Conservation (phyloP, 139 green algal species). For the Axilococcus clingmanii region DNA sequence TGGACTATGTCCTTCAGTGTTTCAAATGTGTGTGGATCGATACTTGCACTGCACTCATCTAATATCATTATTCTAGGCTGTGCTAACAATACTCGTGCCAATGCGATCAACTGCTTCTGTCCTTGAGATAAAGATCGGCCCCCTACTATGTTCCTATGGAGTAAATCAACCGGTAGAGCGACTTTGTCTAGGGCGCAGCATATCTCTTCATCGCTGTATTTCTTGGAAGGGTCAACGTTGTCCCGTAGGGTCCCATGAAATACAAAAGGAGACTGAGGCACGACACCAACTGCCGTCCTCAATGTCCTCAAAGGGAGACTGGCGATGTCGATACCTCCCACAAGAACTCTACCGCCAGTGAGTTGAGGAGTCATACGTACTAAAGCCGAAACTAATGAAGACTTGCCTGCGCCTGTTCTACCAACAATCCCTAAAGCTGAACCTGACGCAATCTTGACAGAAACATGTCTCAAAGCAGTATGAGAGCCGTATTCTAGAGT, state of each 20-base stretch:
- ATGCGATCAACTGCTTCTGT: constrained; percentile 69
- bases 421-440: constrained; percentile 38
- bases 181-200: constrained; percentile 22
- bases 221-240: constrained; percentile 54
- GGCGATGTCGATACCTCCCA: constrained; percentile 33
- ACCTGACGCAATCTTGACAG: constrained; percentile 16
- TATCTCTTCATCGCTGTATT: constrained; percentile 25
- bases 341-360: constrained; percentile 18
- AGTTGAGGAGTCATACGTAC: constrained; percentile 39
- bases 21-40: constrained; percentile 43
- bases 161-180: constrained; percentile 18
- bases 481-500: background rate
- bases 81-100: constrained; percentile 59
- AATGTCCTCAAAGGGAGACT: constrained; percentile 23
- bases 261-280: constrained; percentile 61
- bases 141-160: constrained; percentile 14
- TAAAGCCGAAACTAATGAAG: constrained; percentile 42
- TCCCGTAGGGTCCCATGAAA: constrained; percentile 54
- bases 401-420: constrained; percentile 60
- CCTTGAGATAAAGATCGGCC: constrained; percentile 34
- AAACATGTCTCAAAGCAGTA: constrained; percentile 33
- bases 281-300: constrained; percentile 28
- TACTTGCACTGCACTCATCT: constrained; percentile 52
- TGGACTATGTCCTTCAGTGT: constrained; percentile 44
- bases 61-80: constrained; percentile 44